Evolutionary conservation across 495 filamentous ascomycete genomes (phyloP).

Genomic region (Xylaria bambusicola): DNA sequence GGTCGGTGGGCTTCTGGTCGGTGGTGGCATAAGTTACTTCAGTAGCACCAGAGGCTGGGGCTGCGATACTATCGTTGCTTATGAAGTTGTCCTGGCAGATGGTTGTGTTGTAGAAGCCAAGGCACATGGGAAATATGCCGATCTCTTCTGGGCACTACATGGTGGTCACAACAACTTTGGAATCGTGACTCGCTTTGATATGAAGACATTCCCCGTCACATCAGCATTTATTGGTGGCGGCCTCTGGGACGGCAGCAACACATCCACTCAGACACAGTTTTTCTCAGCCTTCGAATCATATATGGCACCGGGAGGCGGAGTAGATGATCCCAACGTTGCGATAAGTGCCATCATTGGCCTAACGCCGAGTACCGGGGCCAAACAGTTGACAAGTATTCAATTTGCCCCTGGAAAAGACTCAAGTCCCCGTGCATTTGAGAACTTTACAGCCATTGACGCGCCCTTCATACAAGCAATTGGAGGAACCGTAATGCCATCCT

Average conservation of each 20-base stretch:
- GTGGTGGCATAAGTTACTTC: slow-evolving; percentile 43
- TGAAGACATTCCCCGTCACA: not conserved
- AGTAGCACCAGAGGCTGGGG: slow-evolving; percentile 48
- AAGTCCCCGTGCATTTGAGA: not conserved
- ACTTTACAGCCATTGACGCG: not conserved
- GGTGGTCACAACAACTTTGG: slow-evolving; percentile 54
- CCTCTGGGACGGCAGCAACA: not conserved
- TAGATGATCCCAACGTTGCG: not conserved
- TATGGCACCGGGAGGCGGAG: not conserved
- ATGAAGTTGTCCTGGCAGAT: slow-evolving; percentile 45
- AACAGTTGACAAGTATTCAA: not conserved
- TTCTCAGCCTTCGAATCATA: not conserved
- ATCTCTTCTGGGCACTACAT: slow-evolving; percentile 57
- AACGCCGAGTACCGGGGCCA: not conserved
- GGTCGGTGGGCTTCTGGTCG: slow-evolving; percentile 42
- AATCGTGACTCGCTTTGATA: slow-evolving; percentile 42
- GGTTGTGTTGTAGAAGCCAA: slow-evolving; percentile 37
- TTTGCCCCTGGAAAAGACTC: not conserved
- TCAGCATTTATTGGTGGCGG: not conserved
- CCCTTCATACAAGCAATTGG: not conserved
- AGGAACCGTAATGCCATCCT: not conserved
- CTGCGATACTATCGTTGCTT: slow-evolving; percentile 50
- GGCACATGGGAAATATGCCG: slow-evolving; percentile 38
- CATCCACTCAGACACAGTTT: not conserved
- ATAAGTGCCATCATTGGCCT: not conserved